A percentile compares a stretch with the other conserved stretches of the same genome.
These are phyloP conservation scores for Trifolium repens DNA, from an alignment of 306 rosid species.

Conservation along the genomic window DNA sequence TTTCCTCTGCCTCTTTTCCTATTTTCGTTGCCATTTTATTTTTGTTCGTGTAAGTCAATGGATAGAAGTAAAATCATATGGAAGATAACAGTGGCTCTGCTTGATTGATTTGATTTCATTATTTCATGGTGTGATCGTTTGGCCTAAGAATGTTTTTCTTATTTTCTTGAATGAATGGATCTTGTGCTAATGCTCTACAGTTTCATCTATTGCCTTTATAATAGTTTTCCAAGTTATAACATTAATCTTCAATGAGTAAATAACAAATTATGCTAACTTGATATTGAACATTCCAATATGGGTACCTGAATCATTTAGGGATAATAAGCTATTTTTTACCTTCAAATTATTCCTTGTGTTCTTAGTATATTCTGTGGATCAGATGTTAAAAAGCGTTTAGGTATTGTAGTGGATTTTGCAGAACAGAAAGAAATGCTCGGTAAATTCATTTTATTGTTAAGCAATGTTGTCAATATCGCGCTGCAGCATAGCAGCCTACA, in stretches of 20 bases:
- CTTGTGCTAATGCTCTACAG: slow-evolving; percentile 15
- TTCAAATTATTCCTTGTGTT: neutral
- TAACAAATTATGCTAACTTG: slow-evolving; percentile 10
- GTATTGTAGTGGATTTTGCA: neutral
- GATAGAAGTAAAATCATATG: neutral
- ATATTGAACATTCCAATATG: neutral
- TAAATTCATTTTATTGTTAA: slow-evolving; percentile 16
- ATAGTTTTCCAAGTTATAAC: neutral
- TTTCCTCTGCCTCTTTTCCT: slow-evolving; percentile 3
- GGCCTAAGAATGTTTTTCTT: neutral
- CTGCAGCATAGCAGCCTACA: neutral
- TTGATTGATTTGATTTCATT: slow-evolving; percentile 21
- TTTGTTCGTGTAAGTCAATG: neutral
- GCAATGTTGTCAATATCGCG: neutral
- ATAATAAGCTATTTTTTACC: neutral
- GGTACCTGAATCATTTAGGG: neutral
- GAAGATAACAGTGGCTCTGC: neutral
- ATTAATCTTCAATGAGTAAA: slow-evolving; percentile 20
- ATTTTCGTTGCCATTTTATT: neutral
- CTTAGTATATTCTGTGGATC: neutral
- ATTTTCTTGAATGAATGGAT: slow-evolving; percentile 12
- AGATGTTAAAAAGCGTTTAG: slow-evolving; percentile 10
- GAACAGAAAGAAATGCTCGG: neutral
- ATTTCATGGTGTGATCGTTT: slow-evolving; percentile 2
- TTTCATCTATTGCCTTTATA: slow-evolving; percentile 7